A percentile compares a stretch with the other conserved stretches of the same genome.
Evolutionary conservation across 2,329 filamentous ascomycete species (phyloP).

Genomic region (Aureobasidium musti): DNA sequence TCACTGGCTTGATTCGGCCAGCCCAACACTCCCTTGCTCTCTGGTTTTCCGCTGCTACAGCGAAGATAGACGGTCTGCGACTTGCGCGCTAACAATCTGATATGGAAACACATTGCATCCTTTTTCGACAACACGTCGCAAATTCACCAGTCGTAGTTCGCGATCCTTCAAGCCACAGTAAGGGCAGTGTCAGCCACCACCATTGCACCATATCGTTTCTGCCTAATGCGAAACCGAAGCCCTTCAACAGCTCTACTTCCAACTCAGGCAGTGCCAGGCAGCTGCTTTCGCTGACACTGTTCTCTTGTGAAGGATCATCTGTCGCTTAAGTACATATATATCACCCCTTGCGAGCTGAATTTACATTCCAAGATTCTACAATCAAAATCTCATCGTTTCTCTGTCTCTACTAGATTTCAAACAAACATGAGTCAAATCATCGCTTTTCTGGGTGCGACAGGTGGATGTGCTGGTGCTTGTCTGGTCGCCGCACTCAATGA

Average conservation of each 20-base stretch:
- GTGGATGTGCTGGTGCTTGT: constrained; percentile 50
- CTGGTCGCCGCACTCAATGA: constrained; percentile 50
- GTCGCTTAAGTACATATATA: neutral
- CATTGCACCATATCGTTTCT: neutral
- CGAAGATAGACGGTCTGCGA: too few species aligned
- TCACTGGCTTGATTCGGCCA: too few species aligned
- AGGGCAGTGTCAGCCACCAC: neutral
- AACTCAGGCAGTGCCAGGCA: constrained; percentile 5
- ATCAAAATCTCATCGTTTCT: neutral
- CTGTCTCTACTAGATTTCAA: neutral
- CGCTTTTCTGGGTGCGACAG: constrained; percentile 57
- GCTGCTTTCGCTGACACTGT: neutral
- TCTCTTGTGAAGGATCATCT: neutral
- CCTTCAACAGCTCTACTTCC: neutral
- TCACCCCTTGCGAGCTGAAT: too few species aligned
- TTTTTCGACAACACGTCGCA: neutral
- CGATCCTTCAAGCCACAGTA: constrained; percentile 24
- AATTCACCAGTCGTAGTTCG: neutral
- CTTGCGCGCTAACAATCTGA: too few species aligned
- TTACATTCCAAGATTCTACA: too few species aligned
- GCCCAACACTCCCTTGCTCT: too few species aligned
- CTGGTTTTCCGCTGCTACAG: too few species aligned
- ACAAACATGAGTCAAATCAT: constrained; percentile 39
- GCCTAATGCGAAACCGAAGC: neutral
- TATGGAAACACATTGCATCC: too few species aligned